Evolutionary conservation across 768 basidiomycete genomes (phyloP), one percentile per base, ranked within the genome.

Genomic region (Auricularia sp.): DNA sequence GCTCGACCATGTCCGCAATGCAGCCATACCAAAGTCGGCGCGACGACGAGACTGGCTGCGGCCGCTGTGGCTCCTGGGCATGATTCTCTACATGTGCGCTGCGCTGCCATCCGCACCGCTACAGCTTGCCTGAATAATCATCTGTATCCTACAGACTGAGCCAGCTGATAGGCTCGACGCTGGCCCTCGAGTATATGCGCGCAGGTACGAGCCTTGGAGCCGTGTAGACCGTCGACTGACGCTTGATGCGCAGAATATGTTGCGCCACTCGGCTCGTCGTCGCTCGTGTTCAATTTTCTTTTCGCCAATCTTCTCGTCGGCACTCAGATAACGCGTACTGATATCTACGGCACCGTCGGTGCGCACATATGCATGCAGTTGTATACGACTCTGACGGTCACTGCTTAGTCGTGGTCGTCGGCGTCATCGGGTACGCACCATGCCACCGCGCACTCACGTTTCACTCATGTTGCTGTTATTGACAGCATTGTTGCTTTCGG

Each of bases 281-380:
- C 93, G 12, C 84, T 98, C 67, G 86, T 98, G 64, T 98, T 98
- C 79, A 98, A 98, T 74, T 95, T 97, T 72, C 79, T 97, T 43
- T 96, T 97, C 73, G 96, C 96, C 43, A 85, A 89, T 69, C 89
- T 93, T 71, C 81, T 93, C 65, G 87, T 92, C 5, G 91, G 90
- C 43, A 91, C 88, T 4, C 90, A 91, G 1, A 90, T 95, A 44
- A 92, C 90, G 53, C 83, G 77, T 64, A 88, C 83, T 42, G 93
- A 95, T 72, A 90, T 94, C 42, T 87, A 90, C 14, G 56, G 56
- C 29, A 59, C 56, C 5, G 12, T 29, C 71, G 39, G 90, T 89
- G 69, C 43, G 64, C 35, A 66, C 86, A 73, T 29, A 29, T 29
- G 29, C 29, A 29, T 29, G 29, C 29, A 29, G 1, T 29, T 29